These are phyloP conservation scores for Chaetomium olivaceum DNA, from an alignment of 2,329 filamentous ascomycete species.

Conservation along the genomic window DNA sequence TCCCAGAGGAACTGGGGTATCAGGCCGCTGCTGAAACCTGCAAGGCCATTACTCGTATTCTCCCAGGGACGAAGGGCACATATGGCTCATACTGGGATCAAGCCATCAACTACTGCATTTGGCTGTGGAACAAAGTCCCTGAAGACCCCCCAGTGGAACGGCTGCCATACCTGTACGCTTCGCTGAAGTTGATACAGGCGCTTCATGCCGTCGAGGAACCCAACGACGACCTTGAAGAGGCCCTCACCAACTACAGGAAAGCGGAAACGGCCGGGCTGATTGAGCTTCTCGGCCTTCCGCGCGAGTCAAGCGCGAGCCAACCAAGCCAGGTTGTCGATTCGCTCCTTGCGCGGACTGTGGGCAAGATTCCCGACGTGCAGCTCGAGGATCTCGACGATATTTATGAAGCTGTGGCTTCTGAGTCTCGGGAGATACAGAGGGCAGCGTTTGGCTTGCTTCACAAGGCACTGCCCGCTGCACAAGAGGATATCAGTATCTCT, in stretches of 20 bases:
- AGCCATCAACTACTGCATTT: slow-evolving; percentile 58
- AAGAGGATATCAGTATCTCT: slow-evolving; percentile 82
- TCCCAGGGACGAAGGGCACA: slow-evolving; percentile 75
- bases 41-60: slow-evolving; percentile 58
- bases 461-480: slow-evolving; percentile 71
- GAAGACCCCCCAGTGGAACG: slow-evolving; percentile 47
- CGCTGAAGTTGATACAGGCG: slow-evolving; percentile 67
- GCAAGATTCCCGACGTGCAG: slow-evolving; percentile 61
- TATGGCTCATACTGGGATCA: slow-evolving; percentile 88
- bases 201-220: slow-evolving; percentile 67
- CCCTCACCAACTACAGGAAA: slow-evolving; percentile 61
- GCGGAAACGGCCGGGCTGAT: slow-evolving; percentile 60
- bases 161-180: slow-evolving; percentile 67
- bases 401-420: slow-evolving; percentile 74
- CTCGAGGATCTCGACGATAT: slow-evolving; percentile 67
- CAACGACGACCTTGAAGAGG: slow-evolving; percentile 84
- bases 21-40: slow-evolving; percentile 54
- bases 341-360: slow-evolving; percentile 68
- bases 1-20: slow-evolving; percentile 46
- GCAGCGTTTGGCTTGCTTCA: slow-evolving; percentile 81
- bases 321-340: slow-evolving; percentile 75
- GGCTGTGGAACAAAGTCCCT: slow-evolving; percentile 55
- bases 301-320: slow-evolving; percentile 51
- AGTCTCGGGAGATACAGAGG: slow-evolving; percentile 73
- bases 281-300: slow-evolving; percentile 59